Percentiles rank a stretch among this genome's conserved stretches.
Evolutionary conservation across 176 grass and related monocot species (phyloP).

Genomic region (Poa annua): DNA sequence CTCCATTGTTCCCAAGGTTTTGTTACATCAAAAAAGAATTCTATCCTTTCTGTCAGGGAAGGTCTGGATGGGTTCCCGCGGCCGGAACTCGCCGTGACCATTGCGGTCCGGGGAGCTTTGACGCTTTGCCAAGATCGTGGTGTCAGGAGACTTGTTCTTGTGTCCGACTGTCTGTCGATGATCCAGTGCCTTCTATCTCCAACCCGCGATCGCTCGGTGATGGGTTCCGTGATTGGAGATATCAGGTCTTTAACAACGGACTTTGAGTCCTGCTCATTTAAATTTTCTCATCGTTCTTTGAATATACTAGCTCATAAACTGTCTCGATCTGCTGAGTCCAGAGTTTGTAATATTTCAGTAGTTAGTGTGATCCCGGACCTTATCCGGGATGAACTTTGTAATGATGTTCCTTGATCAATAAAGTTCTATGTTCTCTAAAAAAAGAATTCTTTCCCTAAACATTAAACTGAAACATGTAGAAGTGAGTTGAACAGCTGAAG

Average conservation of each 20-base stretch:
- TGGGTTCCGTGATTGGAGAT: accelerated
- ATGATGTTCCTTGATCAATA: neutral
- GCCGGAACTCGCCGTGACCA: neutral
- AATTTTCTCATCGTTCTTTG: neutral
- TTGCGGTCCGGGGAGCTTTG: neutral
- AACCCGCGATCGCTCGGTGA: neutral
- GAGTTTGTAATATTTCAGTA: neutral
- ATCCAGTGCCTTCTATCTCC: neutral
- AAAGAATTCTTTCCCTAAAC: neutral
- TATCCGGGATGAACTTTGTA: neutral
- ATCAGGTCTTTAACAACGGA: neutral
- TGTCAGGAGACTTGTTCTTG: neutral
- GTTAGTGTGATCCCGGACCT: neutral
- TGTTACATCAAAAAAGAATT: neutral
- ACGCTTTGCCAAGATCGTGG: accelerated
- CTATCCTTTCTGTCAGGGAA: neutral
- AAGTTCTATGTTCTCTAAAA: too few relatives aligned
- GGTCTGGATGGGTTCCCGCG: neutral
- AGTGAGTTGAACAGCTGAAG: neutral
- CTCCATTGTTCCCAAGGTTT: too few relatives aligned
- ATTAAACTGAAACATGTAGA: neutral
- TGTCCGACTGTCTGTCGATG: neutral
- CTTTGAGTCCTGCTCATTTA: neutral
- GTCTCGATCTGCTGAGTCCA: neutral
- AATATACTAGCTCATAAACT: neutral